phyloP scores from a whole-genome alignment of 129 eudicot species.

The sunflower (Helianthus annuus) region DNA sequence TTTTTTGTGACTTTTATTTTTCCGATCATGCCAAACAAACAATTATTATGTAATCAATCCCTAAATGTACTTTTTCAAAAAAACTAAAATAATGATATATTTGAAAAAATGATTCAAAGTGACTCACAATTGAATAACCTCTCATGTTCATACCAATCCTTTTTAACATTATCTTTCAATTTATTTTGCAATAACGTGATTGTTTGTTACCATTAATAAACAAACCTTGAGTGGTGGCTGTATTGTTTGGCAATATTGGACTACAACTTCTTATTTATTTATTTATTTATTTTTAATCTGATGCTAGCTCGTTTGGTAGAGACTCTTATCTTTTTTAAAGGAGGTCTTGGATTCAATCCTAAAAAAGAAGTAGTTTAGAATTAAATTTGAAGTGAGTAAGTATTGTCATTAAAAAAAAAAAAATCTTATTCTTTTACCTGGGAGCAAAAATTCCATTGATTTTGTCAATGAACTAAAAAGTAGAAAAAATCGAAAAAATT shows the following conservation, averaged over 20 bases:
- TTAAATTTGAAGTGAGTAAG: too few relatives aligned
- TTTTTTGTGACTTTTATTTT: background rate
- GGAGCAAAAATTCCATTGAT: background rate
- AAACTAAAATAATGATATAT: background rate
- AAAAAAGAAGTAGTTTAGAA: too few relatives aligned
- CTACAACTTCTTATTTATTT: background rate
- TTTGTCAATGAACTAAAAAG: background rate
- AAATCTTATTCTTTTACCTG: background rate
- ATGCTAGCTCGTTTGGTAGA: too few relatives aligned
- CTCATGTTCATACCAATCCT: slow-evolving; percentile 23
- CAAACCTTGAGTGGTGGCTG: background rate
- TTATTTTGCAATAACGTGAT: slow-evolving; percentile 15
- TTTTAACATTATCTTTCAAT: slow-evolving; percentile 3
- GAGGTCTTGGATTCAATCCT: too few relatives aligned
- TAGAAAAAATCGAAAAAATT: background rate
- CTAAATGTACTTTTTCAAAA: too few relatives aligned
- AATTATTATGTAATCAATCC: background rate
- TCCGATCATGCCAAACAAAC: background rate
- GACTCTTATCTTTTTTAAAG: too few relatives aligned
- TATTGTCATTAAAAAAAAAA: background rate
- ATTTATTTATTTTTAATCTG: too few relatives aligned
- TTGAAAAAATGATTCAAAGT: background rate
- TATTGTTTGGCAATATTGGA: slow-evolving; percentile 15
- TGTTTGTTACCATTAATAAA: slow-evolving; percentile 14
- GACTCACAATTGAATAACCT: slow-evolving; percentile 4